Evolutionary conservation across 495 filamentous ascomycete genomes (phyloP).

Genomic region (Geopyxis carbonaria): DNA sequence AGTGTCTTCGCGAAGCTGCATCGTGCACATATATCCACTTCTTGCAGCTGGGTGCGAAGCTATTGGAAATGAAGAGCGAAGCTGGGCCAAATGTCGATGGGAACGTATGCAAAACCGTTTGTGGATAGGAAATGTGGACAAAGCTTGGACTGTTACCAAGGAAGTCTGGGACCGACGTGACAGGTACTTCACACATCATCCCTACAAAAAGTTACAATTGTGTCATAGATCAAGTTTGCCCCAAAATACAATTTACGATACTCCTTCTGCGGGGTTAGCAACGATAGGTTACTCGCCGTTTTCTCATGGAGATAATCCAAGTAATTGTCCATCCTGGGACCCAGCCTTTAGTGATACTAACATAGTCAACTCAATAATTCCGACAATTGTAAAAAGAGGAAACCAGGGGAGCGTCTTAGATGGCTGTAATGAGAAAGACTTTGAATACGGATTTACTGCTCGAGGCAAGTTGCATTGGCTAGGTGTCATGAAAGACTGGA

Average conservation of each 20-base stretch:
- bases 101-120: slow-evolving; percentile 42
- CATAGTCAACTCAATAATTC: no score
- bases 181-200: slow-evolving; percentile 8
- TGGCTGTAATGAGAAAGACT: no score
- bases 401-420: no score
- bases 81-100: slow-evolving; percentile 58
- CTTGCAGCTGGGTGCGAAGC: slow-evolving; percentile 57
- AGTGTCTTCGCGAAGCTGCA: slow-evolving; percentile 43
- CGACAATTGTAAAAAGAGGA: no score
- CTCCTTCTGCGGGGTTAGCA: no score
- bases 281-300: background rate
- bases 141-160: slow-evolving; percentile 38
- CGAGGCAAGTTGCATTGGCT: slow-evolving; percentile 56
- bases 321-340: no score
- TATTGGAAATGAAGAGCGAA: slow-evolving; percentile 39
- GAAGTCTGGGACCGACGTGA: slow-evolving; percentile 43
- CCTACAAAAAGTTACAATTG: background rate
- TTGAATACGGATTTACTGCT: no score
- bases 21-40: slow-evolving; percentile 64
- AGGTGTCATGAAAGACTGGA: slow-evolving; percentile 63
- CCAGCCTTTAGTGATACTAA: no score
- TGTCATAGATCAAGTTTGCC: background rate
- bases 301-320: no score
- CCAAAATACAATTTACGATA: no score
- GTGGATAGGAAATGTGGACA: slow-evolving; percentile 55